These are phyloP conservation scores for Dysphania ambrosioides DNA, from an alignment of 148 eudicot genomes.

Conservation along the genomic window DNA sequence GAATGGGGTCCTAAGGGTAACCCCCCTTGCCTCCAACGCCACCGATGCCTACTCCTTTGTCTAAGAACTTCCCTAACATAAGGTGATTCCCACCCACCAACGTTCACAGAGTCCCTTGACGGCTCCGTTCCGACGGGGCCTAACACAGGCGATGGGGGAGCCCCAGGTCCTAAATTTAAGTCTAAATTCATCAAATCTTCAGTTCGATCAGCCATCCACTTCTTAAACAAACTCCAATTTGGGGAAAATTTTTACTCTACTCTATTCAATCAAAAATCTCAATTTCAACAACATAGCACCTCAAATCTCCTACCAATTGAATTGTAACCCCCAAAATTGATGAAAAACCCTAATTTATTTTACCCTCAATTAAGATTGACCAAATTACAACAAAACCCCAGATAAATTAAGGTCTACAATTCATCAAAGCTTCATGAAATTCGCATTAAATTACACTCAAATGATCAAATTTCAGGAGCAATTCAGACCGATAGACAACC, in stretches of 20 bases:
- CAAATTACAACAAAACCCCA: constrained; percentile 12
- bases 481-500: neutral
- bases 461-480: neutral
- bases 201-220: constrained; percentile 63
- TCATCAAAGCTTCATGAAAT: neutral
- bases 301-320: neutral
- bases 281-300: neutral
- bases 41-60: constrained; percentile 49
- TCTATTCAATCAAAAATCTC: constrained; percentile 17
- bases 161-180: constrained; percentile 74
- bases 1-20: constrained; percentile 43
- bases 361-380: constrained; percentile 8
- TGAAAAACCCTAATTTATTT: constrained; percentile 20
- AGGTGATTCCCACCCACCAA: constrained; percentile 52
- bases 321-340: constrained; percentile 11
- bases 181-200: constrained; percentile 72
- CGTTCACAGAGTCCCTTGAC: constrained; percentile 35
- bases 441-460: neutral
- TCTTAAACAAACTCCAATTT: constrained; percentile 8
- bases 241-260: neutral
- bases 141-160: constrained; percentile 33
- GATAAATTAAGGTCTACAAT: neutral
- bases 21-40: constrained; percentile 52
- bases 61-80: constrained; percentile 44
- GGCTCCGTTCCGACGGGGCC: constrained; percentile 37